Conservation (phyloP, 1,284 basidiomycete species). For the Ceratobasidium sp. region DNA sequence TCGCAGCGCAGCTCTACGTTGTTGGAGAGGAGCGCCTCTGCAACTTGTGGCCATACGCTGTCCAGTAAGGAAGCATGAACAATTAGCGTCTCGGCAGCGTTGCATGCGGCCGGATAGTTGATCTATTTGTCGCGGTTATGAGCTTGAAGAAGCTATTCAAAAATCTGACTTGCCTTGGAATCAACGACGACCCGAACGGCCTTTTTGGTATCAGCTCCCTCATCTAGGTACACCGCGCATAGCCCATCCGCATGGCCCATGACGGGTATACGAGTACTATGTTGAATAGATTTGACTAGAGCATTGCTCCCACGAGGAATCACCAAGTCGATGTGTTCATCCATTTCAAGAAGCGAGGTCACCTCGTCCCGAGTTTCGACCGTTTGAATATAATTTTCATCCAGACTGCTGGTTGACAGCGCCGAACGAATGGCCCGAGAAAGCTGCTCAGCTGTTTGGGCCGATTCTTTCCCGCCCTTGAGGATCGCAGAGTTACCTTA, state of each 20-base stretch:
- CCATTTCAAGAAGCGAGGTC: conserved; percentile 84
- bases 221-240: conserved; percentile 91
- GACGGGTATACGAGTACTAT: conserved; percentile 92
- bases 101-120: conserved; percentile 97
- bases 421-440: conserved; percentile 85
- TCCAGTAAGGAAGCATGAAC: conserved; percentile 79
- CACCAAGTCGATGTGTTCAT: conserved; percentile 95
- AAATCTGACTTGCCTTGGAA: conserved; percentile 77
- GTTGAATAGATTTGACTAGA: conserved; percentile 90
- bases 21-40: conserved; percentile 74
- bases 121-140: conserved; percentile 66
- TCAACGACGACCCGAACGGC: conserved; percentile 87
- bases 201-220: conserved; percentile 81
- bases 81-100: conserved; percentile 91
- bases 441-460: conserved; percentile 79
- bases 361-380: conserved; percentile 96
- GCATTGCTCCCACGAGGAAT: conserved; percentile 96
- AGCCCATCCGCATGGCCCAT: conserved; percentile 99
- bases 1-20: conserved; percentile 88
- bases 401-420: conserved; percentile 78
- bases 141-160: background rate
- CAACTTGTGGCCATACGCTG: conserved; percentile 85
- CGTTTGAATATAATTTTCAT: conserved; percentile 87
- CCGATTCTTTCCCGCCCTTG: conserved; percentile 97
- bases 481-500: conserved; percentile 93